Evolutionary conservation across 2,329 filamentous ascomycete species (phyloP), one percentile per base, ranked within the genome.

Genomic region (Fusarium paranaense): DNA sequence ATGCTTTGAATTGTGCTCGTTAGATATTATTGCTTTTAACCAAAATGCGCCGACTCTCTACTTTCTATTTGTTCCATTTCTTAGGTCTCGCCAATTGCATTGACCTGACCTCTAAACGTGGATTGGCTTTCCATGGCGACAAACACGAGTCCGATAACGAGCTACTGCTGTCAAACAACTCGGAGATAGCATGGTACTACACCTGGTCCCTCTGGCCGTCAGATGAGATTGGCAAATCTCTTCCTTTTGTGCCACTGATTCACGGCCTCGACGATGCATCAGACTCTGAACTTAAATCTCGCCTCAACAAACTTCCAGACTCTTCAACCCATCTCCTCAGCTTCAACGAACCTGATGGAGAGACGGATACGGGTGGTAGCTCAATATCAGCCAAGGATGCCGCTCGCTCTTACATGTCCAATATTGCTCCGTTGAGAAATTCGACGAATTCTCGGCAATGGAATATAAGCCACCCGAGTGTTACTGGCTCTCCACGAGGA

Each of bases 341-440:
- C 0, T 86, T 86, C 64, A 85, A 85, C 67, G 84, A 85, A 64
- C 84, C 84, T 2, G 84, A 86, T 62, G 83, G 83, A 1, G 80
- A 80, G 7, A 83, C 79, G 2, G 79, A 79, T 9, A 81, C 82
- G 0, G 84, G 84, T 11, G 84, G 84, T 25, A 85, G 83, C 62
- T 69, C 77, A 10, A 83, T 85, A 54, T 79, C 77, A 1, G 80
- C 84, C 2, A 75, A 81, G 32, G 83, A 85, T 20, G 84, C 84
- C 0, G 84, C 84, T 0, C 70, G 77, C 2, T 77, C 81, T 0
- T 85, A 85, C 64, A 74, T 85, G 4, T 76, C 81, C 7, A 62
- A 83, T 52, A 80, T 85, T 27, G 80, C 78, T 0, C 83, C 84
- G 2, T 63, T 85, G 2, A 77, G 83, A 30, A 68, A 77, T 0